Conservation (phyloP, 2,329 filamentous ascomycete genomes). For the Penicillium sp. region DNA sequence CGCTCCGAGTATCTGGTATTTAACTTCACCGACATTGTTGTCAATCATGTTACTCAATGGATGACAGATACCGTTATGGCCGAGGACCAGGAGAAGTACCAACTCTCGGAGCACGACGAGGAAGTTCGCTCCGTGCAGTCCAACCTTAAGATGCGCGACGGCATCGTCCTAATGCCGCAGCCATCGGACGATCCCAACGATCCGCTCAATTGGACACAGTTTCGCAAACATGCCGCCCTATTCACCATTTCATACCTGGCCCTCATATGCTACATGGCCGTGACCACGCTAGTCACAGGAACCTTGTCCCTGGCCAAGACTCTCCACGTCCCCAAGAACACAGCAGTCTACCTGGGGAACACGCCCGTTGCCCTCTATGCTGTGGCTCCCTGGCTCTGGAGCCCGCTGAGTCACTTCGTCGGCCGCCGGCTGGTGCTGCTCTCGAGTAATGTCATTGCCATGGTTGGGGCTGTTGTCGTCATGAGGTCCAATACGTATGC, state of each 20-base stretch:
- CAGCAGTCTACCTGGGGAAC: constrained; percentile 7
- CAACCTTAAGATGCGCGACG: constrained; percentile 10
- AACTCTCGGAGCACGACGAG: constrained; percentile 1
- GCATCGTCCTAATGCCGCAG: constrained; percentile 14
- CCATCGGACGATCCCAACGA: constrained; percentile 16
- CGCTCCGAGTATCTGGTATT: not conserved
- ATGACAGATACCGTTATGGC: not conserved
- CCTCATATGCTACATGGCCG: constrained; percentile 5
- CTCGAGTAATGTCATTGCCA: constrained; percentile 2
- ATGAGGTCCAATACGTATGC: constrained; percentile 4
- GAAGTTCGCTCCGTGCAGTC: not conserved
- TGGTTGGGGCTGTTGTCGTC: constrained; percentile 3
- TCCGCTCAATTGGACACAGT: constrained; percentile 14
- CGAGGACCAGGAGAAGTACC: constrained; percentile 3
- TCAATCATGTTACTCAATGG: not conserved
- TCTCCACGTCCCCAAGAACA: constrained; percentile 4
- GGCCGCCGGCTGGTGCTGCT: constrained; percentile 6
- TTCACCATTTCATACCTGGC: constrained; percentile 7
- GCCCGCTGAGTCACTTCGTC: constrained; percentile 6
- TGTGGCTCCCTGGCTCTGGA: constrained; percentile 7
- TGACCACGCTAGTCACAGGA: constrained; percentile 5
- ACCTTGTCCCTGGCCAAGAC: constrained; percentile 5
- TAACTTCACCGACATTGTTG: not conserved
- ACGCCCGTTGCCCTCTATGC: constrained; percentile 6
- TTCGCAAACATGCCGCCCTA: constrained; percentile 5